Conservation (phyloP, 345 rosid species). For the Sisymbrium altissimum region DNA sequence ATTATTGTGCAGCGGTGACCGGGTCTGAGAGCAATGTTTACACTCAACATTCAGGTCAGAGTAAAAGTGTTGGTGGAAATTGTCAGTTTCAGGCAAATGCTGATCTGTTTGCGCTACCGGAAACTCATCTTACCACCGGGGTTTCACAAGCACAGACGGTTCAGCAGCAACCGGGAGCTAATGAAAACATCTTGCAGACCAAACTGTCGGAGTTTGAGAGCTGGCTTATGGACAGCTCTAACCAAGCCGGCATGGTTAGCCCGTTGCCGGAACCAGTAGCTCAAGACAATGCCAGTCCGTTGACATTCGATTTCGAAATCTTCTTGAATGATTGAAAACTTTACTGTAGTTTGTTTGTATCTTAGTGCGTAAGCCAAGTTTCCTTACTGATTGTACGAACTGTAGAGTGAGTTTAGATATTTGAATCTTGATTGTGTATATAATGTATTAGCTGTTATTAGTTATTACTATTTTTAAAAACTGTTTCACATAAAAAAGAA, state of each 20-base stretch:
- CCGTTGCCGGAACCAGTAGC: conserved; percentile 11
- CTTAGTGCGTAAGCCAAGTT: background rate
- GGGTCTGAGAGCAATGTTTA: conserved; percentile 9
- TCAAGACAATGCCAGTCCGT: conserved; percentile 2
- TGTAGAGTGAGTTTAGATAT: background rate
- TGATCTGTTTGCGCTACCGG: background rate
- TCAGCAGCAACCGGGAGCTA: conserved; percentile 15
- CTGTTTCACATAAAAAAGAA: background rate
- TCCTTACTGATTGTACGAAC: background rate
- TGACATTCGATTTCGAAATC: conserved; percentile 32
- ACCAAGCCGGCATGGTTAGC: background rate
- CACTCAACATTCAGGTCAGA: conserved; percentile 6
- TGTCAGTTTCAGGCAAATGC: conserved; percentile 17
- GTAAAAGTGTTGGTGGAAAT: background rate
- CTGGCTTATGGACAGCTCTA: conserved; percentile 35
- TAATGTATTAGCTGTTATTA: background rate
- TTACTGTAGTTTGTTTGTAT: background rate
- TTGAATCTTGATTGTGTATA: background rate
- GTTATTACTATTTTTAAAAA: background rate
- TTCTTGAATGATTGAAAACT: conserved; percentile 26
- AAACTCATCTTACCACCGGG: background rate
- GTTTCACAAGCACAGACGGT: conserved; percentile 1
- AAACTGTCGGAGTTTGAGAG: conserved; percentile 26
- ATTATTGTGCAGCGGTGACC: background rate
- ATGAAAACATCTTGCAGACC: conserved; percentile 22